A percentile compares a stretch with the other conserved stretches of the same genome.
Evolutionary conservation across 768 basidiomycete genomes (phyloP).

Genomic region (Termitomyces sp.): DNA sequence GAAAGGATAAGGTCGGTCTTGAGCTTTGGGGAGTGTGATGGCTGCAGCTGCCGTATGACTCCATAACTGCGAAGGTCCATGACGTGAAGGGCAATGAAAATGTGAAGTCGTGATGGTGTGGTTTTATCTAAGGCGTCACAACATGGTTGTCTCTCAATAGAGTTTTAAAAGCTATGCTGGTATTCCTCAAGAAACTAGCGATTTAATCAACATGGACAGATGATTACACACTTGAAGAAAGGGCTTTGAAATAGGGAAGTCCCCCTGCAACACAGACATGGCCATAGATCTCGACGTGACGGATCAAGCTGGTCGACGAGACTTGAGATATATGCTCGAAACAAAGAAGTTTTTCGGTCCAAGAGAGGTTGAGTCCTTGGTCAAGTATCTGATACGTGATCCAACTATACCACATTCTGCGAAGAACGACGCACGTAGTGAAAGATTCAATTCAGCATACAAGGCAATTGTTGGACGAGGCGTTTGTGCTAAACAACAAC

Average conservation of each 20-base stretch:
- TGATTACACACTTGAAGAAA: slow-evolving; percentile 44
- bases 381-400: slow-evolving; percentile 40
- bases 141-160: slow-evolving; percentile 35
- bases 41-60: slow-evolving; percentile 13
- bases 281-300: slow-evolving; percentile 43
- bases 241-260: slow-evolving; percentile 31
- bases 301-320: slow-evolving; percentile 19
- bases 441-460: too few relatives aligned
- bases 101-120: slow-evolving; percentile 24
- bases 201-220: slow-evolving; percentile 38
- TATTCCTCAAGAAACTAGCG: slow-evolving; percentile 33
- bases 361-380: slow-evolving; percentile 36
- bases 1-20: slow-evolving; percentile 39
- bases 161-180: slow-evolving; percentile 33
- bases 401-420: slow-evolving; percentile 33
- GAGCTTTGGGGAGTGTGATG: slow-evolving; percentile 34
- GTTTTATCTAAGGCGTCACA: slow-evolving; percentile 9
- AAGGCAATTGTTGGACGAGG: too few relatives aligned
- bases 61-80: slow-evolving; percentile 42
- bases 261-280: slow-evolving; percentile 35
- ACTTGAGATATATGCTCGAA: slow-evolving; percentile 17
- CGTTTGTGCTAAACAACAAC: slow-evolving; percentile 21
- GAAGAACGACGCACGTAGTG: slow-evolving; percentile 30
- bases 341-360: slow-evolving; percentile 31
- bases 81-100: slow-evolving; percentile 35